A percentile compares a stretch with the other conserved stretches of the same genome.
These are phyloP conservation scores for Pseudoscleropodium purum DNA, from an alignment of 225 moss, liverwort and hornwort species.

Conservation along the genomic window DNA sequence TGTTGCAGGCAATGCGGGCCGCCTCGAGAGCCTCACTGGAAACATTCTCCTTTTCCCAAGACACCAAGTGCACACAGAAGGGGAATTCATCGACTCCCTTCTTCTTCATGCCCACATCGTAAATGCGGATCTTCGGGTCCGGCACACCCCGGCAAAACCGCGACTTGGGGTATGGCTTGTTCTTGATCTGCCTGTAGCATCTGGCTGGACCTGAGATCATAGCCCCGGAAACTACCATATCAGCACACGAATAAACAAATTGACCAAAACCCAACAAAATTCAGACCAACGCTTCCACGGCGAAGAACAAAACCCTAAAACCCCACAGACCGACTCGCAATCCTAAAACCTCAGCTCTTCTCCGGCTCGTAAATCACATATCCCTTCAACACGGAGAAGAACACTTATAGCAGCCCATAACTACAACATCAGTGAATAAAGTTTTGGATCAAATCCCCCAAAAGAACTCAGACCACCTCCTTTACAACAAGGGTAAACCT, in stretches of 20 bases:
- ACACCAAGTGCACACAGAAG: conserved; percentile 78
- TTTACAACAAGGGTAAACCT: neutral
- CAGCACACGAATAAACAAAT: neutral
- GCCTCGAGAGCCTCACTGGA: conserved; percentile 85
- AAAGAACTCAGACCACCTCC: neutral
- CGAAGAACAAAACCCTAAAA: neutral
- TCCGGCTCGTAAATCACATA: neutral
- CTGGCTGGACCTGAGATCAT: conserved; percentile 62
- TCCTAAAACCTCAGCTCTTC: neutral
- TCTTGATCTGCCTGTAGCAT: conserved; percentile 92
- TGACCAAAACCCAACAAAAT: neutral
- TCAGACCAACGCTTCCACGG: neutral
- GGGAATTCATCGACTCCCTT: conserved; percentile 83
- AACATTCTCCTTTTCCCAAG: conserved; percentile 93
- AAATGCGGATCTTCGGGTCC: conserved; percentile 84
- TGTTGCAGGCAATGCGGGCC: conserved; percentile 89
- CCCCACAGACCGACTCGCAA: neutral
- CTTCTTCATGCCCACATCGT: conserved; percentile 95
- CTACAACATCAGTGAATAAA: neutral
- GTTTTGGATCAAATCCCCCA: too few species aligned
- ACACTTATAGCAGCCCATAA: neutral
- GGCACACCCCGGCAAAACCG: conserved; percentile 90
- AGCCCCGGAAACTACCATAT: neutral
- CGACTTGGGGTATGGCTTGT: conserved; percentile 87
- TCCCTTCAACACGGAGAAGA: neutral